Evolutionary conservation across 2,329 filamentous ascomycete species (phyloP), one percentile per base, ranked within the genome.

Genomic region (Plectosphaerella sp.): DNA sequence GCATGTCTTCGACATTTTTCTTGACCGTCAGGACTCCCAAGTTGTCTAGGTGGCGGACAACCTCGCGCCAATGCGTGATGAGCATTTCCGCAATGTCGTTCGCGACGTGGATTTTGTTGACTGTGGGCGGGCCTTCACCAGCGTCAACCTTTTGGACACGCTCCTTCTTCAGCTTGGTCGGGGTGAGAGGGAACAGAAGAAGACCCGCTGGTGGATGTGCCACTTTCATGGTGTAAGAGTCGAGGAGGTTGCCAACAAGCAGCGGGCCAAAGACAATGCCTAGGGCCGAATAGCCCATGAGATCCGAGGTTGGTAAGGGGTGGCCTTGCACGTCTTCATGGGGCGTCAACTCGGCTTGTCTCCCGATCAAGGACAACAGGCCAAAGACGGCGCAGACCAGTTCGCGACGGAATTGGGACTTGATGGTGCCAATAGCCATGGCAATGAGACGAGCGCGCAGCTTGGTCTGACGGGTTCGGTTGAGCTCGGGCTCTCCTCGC

Each of bases 381-480:
- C 84, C 86, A 62, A 88, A 84, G 0, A 88, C 83, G 5, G 83
- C 80, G 55, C 81, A 87, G 43, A 88, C 83, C 4, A 88, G 68
- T 46, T 87, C 82, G 22, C 84, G 73, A 42, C 82, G 77, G 54
- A 80, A 82, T 50, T 76, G 76, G 1, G 83, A 86, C 51, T 73
- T 71, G n/a, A 86, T 67, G 0, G 80, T 80, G 1, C 75, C 74
- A 42, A 88, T 75, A 8, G 83, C 83, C 35, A 88, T 67, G 2
- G 84, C 84, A 55, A 88, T 84, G 4, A 88, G 72, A n/a, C 82
- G 74, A 8, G 83, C 83, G n/a, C 80, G 76, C 14, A 84, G 67
- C 56, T 77, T 81, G 36, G 70, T 78, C 54, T 80, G 73, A 57
- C 80, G 82, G 1, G 78, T 80, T 51, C 72, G 68, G 46, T 73